Conservation (phyloP, 768 basidiomycete genomes). For the Pholiota microspora region DNA sequence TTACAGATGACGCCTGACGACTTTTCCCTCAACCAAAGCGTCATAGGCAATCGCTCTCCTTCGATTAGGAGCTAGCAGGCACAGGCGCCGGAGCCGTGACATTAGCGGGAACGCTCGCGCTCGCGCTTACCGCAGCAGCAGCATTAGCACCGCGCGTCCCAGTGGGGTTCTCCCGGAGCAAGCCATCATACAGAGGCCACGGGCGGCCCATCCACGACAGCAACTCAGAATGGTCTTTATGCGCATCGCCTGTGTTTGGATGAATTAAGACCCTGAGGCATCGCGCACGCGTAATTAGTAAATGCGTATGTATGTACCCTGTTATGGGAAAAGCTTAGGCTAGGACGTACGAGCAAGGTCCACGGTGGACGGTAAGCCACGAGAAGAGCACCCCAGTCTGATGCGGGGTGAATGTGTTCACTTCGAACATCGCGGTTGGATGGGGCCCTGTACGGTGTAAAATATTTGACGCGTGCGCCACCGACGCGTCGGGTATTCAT, state of each 20-base stretch:
- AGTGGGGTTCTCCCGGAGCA: neutral
- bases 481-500: neutral
- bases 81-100: neutral
- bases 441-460: constrained; percentile 51
- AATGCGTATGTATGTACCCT: too few relatives aligned
- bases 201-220: constrained; percentile 65
- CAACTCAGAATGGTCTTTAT: constrained; percentile 61
- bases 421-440: constrained; percentile 70
- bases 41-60: too few relatives aligned
- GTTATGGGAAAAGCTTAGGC: too few relatives aligned
- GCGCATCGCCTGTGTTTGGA: constrained; percentile 60
- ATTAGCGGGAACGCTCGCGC: neutral
- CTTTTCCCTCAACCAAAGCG: too few relatives aligned
- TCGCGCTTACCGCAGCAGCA: neutral
- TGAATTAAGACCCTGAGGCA: constrained; percentile 64
- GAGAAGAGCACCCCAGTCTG: constrained; percentile 69
- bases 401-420: constrained; percentile 64
- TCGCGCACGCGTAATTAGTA: neutral
- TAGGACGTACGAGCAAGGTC: constrained; percentile 72
- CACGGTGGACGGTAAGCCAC: constrained; percentile 66
- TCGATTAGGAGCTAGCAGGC: neutral
- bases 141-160: neutral
- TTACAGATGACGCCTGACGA: too few relatives aligned
- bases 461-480: too few relatives aligned
- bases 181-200: constrained; percentile 43